Conservation (phyloP, 768 basidiomycete genomes). For the Amanita jacksonii region DNA sequence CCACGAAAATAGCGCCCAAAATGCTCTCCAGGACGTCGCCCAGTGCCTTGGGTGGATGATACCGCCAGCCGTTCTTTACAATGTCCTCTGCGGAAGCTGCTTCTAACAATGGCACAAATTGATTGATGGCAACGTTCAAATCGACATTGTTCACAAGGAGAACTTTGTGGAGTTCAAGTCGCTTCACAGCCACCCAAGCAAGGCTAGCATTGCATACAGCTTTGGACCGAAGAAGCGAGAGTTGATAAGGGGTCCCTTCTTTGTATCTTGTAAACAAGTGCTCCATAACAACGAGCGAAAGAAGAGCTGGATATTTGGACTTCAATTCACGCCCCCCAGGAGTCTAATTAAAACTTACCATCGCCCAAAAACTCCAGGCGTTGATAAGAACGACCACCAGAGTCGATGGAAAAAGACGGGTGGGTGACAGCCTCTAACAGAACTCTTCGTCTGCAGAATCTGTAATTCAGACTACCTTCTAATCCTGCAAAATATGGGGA, state of each 20-base stretch:
- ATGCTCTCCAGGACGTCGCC: conserved; percentile 83
- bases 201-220: conserved; percentile 70
- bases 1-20: conserved; percentile 76
- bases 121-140: conserved; percentile 52
- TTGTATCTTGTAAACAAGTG: conserved; percentile 68
- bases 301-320: conserved; percentile 39
- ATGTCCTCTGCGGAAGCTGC: conserved; percentile 49
- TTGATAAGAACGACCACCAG: conserved; percentile 61
- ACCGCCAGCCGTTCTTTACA: conserved; percentile 64
- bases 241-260: conserved; percentile 62
- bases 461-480: conserved; percentile 60
- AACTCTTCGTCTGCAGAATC: conserved; percentile 51
- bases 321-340: neutral
- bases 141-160: conserved; percentile 62
- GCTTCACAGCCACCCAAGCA: conserved; percentile 56
- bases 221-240: conserved; percentile 60
- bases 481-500: conserved; percentile 43
- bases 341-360: conserved; percentile 36
- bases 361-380: conserved; percentile 87
- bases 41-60: conserved; percentile 78
- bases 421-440: conserved; percentile 80
- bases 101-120: conserved; percentile 52
- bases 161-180: conserved; percentile 57
- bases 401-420: conserved; percentile 52
- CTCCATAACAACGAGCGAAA: conserved; percentile 62